These are phyloP conservation scores for Gaultheria prostrata DNA, from an alignment of 148 eudicot genomes.

Conservation along the genomic window DNA sequence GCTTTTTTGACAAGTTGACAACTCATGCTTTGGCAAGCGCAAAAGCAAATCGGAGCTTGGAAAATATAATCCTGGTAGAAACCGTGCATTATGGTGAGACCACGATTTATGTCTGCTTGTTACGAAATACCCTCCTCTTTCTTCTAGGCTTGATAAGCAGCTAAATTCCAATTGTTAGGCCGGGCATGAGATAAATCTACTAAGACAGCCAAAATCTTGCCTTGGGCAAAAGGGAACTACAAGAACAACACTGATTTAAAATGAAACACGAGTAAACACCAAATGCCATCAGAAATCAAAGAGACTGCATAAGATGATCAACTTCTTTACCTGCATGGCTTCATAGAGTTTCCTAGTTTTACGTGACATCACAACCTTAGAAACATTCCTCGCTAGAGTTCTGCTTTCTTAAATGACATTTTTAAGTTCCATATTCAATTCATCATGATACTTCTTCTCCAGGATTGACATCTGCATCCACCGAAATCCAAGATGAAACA, in stretches of 20 bases:
- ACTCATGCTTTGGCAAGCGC: too few species aligned
- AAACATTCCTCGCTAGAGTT: constrained; percentile 34
- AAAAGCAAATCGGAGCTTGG: too few species aligned
- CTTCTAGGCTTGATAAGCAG: neutral
- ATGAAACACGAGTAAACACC: neutral
- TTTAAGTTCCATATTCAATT: constrained; percentile 61
- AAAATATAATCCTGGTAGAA: too few species aligned
- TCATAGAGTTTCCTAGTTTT: constrained; percentile 48
- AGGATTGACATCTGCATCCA: constrained; percentile 47
- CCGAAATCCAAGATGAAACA: constrained; percentile 2
- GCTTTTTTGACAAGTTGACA: too few species aligned
- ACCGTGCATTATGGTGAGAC: too few species aligned
- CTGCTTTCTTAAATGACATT: constrained; percentile 21
- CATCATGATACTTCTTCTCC: constrained; percentile 61
- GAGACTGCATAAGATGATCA: neutral
- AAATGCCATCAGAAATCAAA: neutral
- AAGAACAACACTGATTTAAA: too few species aligned
- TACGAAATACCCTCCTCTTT: neutral
- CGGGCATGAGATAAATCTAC: neutral
- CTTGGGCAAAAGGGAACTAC: neutral
- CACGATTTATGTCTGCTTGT: too few species aligned
- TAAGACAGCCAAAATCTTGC: neutral
- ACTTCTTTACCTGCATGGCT: constrained; percentile 46
- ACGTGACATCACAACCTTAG: constrained; percentile 51
- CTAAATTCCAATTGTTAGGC: neutral